Percentiles rank a stretch among this genome's conserved stretches.
Evolutionary conservation across 2,329 filamentous ascomycete genomes (phyloP).

Genomic region (Colletotrichum orchidophilum): DNA sequence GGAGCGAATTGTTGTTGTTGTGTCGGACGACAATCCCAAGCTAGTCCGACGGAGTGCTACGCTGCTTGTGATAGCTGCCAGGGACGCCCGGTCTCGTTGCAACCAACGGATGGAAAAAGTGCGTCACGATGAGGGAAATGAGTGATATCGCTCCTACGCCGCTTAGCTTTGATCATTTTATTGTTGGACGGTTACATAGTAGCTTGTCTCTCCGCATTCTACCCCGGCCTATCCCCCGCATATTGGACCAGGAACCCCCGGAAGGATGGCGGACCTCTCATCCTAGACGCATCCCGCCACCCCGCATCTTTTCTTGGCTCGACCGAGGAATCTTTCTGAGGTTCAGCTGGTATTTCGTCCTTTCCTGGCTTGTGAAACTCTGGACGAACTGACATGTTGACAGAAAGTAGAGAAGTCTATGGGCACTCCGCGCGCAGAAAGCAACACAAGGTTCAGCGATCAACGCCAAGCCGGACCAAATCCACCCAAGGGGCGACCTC

Average conservation of each 20-base stretch:
- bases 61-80: neutral
- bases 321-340: conserved; percentile 15
- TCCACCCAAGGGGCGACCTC: neutral
- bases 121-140: conserved; percentile 3
- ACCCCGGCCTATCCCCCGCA: conserved; percentile 23
- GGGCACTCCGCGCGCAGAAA: neutral
- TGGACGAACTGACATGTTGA: conserved; percentile 6
- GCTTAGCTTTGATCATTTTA: neutral
- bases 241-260: conserved; percentile 22
- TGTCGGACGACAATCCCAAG: conserved; percentile 5
- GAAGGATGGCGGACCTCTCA: neutral
- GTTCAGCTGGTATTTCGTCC: conserved; percentile 1
- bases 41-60: conserved; percentile 6
- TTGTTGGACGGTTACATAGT: neutral
- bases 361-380: conserved; percentile 18
- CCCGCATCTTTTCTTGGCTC: neutral
- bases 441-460: neutral
- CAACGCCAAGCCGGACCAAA: conserved; percentile 5
- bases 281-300: neutral
- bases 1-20: conserved; percentile 11
- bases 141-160: neutral
- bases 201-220: conserved; percentile 12
- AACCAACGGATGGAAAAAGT: neutral
- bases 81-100: neutral
- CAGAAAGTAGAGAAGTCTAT: neutral